Evolutionary conservation across 192 early-diverging fungal species (phyloP).

Genomic region (Podila clonocystis): DNA sequence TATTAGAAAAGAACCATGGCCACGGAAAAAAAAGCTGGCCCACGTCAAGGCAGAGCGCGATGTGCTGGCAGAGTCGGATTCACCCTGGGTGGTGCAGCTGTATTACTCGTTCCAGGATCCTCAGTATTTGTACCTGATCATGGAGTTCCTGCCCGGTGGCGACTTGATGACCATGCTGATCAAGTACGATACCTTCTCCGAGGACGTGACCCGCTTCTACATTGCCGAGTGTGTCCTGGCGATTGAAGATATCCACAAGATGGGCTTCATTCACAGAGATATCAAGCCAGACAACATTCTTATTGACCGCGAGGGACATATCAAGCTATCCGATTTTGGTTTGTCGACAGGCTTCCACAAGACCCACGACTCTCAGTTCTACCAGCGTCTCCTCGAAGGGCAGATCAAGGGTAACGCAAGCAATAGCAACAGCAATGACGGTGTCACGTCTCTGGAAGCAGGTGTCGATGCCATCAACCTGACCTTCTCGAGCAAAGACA

Average conservation of each 20-base stretch:
- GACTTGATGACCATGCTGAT: constrained; percentile 99
- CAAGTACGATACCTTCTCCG: constrained; percentile 97
- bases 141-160: constrained; percentile 99
- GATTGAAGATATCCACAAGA: constrained; percentile 91
- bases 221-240: constrained; percentile 97
- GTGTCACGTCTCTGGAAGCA: constrained; percentile 37
- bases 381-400: constrained; percentile 82
- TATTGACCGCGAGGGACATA: constrained; percentile 98
- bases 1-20: too few relatives aligned
- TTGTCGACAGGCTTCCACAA: constrained; percentile 99
- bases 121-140: constrained; percentile 95
- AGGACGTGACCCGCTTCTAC: constrained; percentile 98
- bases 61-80: constrained; percentile 95
- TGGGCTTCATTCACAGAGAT: constrained; percentile 95
- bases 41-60: constrained; percentile 99
- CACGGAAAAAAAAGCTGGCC: constrained; percentile 64
- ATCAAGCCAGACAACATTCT: constrained; percentile 92
- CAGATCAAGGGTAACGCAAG: constrained; percentile 62
- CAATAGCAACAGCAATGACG: constrained; percentile 39
- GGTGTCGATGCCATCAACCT: constrained; percentile 88
- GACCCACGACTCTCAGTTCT: constrained; percentile 98
- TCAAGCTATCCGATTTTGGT: constrained; percentile 99
- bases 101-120: constrained; percentile 99
- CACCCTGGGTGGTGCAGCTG: constrained; percentile 97
- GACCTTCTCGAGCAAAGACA: constrained; percentile 93